Base-by-base conservation (phyloP, 495 filamentous ascomycete genomes). In the Entonaema liquescens region DNA sequence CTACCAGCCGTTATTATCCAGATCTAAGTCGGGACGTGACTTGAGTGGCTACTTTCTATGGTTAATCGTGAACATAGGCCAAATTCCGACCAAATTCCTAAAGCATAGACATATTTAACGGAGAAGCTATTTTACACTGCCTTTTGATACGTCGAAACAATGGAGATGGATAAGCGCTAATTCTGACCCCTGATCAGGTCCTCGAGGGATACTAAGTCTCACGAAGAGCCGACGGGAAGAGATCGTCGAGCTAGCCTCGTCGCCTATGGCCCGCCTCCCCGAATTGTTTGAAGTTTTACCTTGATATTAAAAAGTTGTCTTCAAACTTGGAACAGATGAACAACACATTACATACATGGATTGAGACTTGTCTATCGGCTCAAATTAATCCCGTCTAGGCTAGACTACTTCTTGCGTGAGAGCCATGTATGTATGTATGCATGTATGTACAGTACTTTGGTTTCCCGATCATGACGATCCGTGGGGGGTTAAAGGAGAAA, bases 331-430 rank as follows among this genome's bases (percentile, higher is more conserved):
- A 59, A 44, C 25, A 50, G 40, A 26, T 31, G 17, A 40, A 58
- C 35, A 40, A 56, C 36, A 71, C 31, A 56, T 57, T 17, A 11
- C 26, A 33, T 35, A 21, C 19, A 19, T 25, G 56, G 44, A 67
- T 65, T 72, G 21, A 67, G 64, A 59, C 64, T 55, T 19, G 49
- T 44, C 31, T 65, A 19, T 56, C 65, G 60, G 59, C 59, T 57
- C 38, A 60, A 36, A 59, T 56, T 38, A 29, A 38, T 64, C 59
- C 65, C 64, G 65, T 68, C 47, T 50, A 12, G 47, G 55, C 49
- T 49, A 55, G 59, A 31, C 52, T 29, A 6, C n/a, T 33, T 23
- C 47, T 28, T 35, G 60, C 50, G 49, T 29, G 28, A 17, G 25
- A 4, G 6, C 31, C 11, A 44, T 44, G 40, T 44, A 21, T 19